Evolutionary conservation across 352 stramenopile genomes (phyloP).

Genomic region (Globisporangium emineosum): DNA sequence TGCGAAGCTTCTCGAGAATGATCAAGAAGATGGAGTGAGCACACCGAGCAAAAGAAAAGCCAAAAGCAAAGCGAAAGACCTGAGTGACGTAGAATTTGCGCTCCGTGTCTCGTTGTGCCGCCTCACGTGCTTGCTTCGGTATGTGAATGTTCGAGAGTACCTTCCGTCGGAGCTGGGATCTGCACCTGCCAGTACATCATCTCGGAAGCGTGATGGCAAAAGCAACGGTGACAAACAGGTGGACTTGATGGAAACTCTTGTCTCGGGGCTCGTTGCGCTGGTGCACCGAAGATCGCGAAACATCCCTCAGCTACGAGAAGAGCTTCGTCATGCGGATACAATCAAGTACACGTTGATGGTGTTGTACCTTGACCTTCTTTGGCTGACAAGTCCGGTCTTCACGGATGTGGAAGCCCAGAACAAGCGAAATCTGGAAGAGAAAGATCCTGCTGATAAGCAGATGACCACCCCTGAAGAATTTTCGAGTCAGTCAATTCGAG

Average conservation of each 20-base stretch:
- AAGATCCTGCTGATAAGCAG: constrained; percentile 11
- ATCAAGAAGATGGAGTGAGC: constrained; percentile 7
- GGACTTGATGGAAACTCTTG: constrained; percentile 38
- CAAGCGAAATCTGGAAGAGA: constrained; percentile 18
- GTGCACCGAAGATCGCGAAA: constrained; percentile 47
- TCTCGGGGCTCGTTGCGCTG: constrained; percentile 33
- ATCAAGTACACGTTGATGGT: constrained; percentile 66
- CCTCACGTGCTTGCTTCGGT: constrained; percentile 57
- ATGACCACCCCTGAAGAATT: constrained; percentile 11
- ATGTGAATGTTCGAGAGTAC: constrained; percentile 66
- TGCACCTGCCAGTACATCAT: background rate
- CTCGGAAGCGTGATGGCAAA: background rate
- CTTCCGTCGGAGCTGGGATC: constrained; percentile 23
- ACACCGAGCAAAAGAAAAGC: constrained; percentile 22
- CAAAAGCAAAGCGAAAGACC: constrained; percentile 41
- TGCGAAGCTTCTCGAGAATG: constrained; percentile 28
- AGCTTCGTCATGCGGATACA: constrained; percentile 50
- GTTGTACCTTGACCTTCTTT: constrained; percentile 76
- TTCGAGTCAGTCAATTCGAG: constrained; percentile 9
- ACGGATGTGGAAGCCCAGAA: constrained; percentile 29
- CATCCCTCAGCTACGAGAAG: constrained; percentile 44
- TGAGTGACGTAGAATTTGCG: constrained; percentile 67
- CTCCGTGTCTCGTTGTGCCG: constrained; percentile 57
- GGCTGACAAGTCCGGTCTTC: constrained; percentile 68
- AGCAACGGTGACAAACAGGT: constrained; percentile 1